Base-by-base conservation (phyloP, 2,329 filamentous ascomycete genomes). In the Aspergillus pseudoterreus region DNA sequence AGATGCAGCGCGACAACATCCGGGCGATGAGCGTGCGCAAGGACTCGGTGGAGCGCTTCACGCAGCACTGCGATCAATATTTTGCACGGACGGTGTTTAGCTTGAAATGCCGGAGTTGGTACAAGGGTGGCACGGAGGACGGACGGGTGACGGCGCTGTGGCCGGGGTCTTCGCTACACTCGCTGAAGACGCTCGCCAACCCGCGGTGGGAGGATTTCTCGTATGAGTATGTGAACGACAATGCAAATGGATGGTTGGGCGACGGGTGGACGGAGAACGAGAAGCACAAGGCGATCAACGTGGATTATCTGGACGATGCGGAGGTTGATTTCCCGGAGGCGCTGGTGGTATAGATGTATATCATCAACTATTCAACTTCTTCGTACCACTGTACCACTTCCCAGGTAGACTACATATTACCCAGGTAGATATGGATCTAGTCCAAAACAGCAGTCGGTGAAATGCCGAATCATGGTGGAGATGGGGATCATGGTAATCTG, bases 141-240 rank as follows among this genome's bases (percentile, higher is more conserved):
- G 66, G 66, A 22, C 58, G 64, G 17, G 54, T 72, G 27, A 63
- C 61, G 10, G 67, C 62, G 21, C 48, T 72, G 6, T 72, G 68
- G 68, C 69, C 69, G 42, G 70, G 67, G 2, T 70, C 66, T 1
- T 69, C 69, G 2, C 60, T 73, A 21, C 70, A 73, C 53, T 63
- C 70, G 8, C 64, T 70, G 55, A 65, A 71, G 48, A 62, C 61
- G 3, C 57, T 72, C 12, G 55, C 60, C 4, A 57, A 68, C 35
- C 69, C 70, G 4, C 60, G 69, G 9, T 73, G 69, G 70, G 71
- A 73, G 45, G 70, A 72, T 52, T 72, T 63, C 48, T 59, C 66
- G 27, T 71, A 72, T 49, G 59, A 65, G 38, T 73, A 73, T 52
- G 51, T 66, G n/a, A 62, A 66, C 32, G 57, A 64, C 27, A 70